Conservation (phyloP, 768 basidiomycete genomes). For the Kwoniella botswanensis region DNA sequence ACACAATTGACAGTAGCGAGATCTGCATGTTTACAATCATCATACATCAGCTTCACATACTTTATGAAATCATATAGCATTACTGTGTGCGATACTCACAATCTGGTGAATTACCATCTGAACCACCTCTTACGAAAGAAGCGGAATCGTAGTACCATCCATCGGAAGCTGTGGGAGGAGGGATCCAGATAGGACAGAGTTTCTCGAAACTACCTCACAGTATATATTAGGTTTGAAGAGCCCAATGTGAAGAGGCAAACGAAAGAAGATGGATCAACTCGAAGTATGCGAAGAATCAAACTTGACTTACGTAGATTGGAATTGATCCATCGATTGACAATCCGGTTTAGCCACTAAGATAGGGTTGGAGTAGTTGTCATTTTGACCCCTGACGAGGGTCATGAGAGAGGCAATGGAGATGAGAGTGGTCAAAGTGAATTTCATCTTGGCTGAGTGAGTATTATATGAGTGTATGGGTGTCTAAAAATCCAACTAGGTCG, state of each 20-base stretch:
- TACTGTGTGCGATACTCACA: conserved; percentile 8
- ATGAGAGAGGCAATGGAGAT: neutral
- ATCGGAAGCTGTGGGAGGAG: conserved; percentile 6
- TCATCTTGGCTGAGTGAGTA: neutral
- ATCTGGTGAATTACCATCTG: conserved; percentile 18
- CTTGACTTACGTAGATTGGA: neutral
- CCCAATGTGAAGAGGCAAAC: neutral
- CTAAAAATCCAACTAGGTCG: neutral
- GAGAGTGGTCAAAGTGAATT: neutral
- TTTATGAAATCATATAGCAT: too few relatives aligned
- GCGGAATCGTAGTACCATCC: conserved; percentile 15
- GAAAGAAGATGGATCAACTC: neutral
- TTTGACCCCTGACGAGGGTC: neutral
- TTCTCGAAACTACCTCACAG: neutral
- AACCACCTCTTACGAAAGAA: conserved; percentile 7
- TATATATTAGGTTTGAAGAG: neutral
- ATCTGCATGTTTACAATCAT: neutral
- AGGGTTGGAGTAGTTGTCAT: conserved; percentile 6
- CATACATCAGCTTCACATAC: neutral
- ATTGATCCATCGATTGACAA: conserved; percentile 3
- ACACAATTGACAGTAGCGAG: conserved; percentile 15
- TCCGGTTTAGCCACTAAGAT: conserved; percentile 13
- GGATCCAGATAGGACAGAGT: conserved; percentile 12
- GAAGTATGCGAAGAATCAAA: neutral
- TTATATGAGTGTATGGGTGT: neutral